A percentile compares a stretch with the other conserved stretches of the same genome.
Evolutionary conservation across 208 protist genomes (phyloP).

Genomic region (Acanthamoeba polyphaga): DNA sequence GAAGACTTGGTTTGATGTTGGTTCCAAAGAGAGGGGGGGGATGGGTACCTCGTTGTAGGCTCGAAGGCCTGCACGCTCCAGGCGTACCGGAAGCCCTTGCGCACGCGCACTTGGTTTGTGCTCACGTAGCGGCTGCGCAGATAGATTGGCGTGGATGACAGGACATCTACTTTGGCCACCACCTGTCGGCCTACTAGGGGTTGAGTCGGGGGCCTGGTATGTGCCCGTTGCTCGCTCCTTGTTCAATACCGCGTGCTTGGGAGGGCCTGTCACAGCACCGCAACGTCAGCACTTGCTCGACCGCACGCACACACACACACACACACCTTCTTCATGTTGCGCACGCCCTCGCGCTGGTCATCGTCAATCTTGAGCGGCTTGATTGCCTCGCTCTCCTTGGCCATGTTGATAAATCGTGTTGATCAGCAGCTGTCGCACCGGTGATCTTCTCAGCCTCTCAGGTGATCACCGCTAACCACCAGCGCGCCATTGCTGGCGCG

Average conservation of each 20-base stretch:
- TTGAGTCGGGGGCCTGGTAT: constrained; percentile 3
- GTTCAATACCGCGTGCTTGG: constrained; percentile 72
- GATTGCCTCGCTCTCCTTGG: background rate
- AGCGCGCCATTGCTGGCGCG: no score
- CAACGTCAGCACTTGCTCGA: background rate
- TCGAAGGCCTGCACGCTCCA: background rate
- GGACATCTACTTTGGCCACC: no score
- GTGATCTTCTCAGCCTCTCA: constrained; percentile 14
- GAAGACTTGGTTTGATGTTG: no score
- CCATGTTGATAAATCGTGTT: constrained; percentile 44
- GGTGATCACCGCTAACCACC: no score
- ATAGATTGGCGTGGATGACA: no score
- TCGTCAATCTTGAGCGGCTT: background rate
- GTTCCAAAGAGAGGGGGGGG: background rate
- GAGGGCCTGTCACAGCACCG: constrained; percentile 24
- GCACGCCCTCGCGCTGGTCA: background rate
- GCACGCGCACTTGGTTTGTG: background rate
- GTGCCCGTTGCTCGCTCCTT: constrained; percentile 77
- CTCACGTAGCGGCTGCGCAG: background rate
- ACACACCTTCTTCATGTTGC: constrained; percentile 59
- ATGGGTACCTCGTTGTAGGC: background rate
- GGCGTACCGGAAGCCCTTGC: background rate
- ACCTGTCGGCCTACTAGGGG: no score
- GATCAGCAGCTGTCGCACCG: constrained; percentile 64
- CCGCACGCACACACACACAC: background rate